phyloP scores from a whole-genome alignment of 495 filamentous ascomycete species.

The Annulohypoxylon moriforme region DNA sequence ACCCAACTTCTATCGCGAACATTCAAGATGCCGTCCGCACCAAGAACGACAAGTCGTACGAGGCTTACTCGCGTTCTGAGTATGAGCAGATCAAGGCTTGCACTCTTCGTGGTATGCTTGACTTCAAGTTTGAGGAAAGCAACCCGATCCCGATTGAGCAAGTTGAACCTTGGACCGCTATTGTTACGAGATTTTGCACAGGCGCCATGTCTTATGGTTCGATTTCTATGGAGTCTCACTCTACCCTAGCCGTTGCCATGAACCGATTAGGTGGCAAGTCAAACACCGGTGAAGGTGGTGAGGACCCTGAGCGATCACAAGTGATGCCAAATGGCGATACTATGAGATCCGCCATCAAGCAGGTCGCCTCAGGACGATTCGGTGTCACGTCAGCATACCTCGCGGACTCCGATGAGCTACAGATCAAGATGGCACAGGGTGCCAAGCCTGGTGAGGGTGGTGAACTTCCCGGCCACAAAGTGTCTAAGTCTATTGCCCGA shows the following conservation, averaged over 20 bases:
- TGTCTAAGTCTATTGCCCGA: conserved; percentile 93
- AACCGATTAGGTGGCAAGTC: conserved; percentile 98
- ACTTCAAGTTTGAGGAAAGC: conserved; percentile 95
- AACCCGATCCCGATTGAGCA: conserved; percentile 94
- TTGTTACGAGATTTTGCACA: conserved; percentile 97
- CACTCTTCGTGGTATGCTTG: conserved; percentile 94
- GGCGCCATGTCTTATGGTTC: conserved; percentile 99
- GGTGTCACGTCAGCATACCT: conserved; percentile 98
- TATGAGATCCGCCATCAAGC: conserved; percentile 99
- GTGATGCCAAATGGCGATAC: conserved; percentile 92
- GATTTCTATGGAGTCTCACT: conserved; percentile 99
- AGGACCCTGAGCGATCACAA: conserved; percentile 92
- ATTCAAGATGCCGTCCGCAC: conserved; percentile 97
- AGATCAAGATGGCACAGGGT: conserved; percentile 99
- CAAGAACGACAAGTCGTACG: conserved; percentile 99
- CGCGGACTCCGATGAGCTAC: conserved; percentile 97
- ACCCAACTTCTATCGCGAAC: conserved; percentile 94
- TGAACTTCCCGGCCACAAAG: conserved; percentile 98
- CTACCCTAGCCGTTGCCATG: conserved; percentile 96
- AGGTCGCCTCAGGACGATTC: conserved; percentile 97
- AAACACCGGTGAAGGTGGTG: conserved; percentile 98
- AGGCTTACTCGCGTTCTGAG: conserved; percentile 92
- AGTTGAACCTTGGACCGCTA: conserved; percentile 99
- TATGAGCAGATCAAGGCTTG: conserved; percentile 99
- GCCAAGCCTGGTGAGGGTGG: conserved; percentile 99